Base-by-base conservation (phyloP, 345 rosid genomes). In the Rhizophora mangle region DNA sequence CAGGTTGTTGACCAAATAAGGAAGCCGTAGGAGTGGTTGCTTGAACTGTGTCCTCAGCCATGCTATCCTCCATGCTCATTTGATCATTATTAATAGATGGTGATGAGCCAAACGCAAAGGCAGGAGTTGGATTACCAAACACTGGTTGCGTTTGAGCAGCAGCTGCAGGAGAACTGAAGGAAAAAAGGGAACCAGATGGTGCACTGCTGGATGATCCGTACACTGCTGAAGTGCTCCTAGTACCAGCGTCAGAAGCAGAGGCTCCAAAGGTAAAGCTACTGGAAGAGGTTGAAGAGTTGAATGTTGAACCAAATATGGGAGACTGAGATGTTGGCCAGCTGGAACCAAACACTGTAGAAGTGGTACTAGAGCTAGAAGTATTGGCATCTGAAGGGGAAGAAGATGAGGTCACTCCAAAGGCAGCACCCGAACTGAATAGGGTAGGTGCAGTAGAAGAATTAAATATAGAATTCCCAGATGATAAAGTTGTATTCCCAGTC, bases 11-110 rank as follows among this genome's bases (percentile, higher is more conserved):
- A 68, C 82, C 84, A 79, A 85, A 87, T 53, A 70, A 70, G 10
- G 89, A 67, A 68, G 55, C 79, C 20, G 86, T 10, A 16, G 87
- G 72, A 30, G 83, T 67, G 46, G 84, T 65, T 27, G 91, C 82
- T 71, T 82, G 96, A 60, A 87, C 80, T 7, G 88, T 83, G 85
- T 96, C 99, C 83, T 92, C 99, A 15, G 97, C 92, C 99, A 96
- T 96, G 78, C 94, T 88, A 78, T 96, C 98, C 81, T 95, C 99
- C 92, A 90, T 81, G 80, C 67, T 83, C 85, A 89, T 82, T 68
- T 91, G 96, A 80, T 86, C 94, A 72, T 75, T 86, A 80, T 79
- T 92, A 56, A 77, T 72, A 3, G 87, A 49, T 49, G 88, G 63
- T 55, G 82, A 63, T 20, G 87, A 78, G 66, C 80, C 83, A 76